Evolutionary conservation across 2,329 filamentous ascomycete species (phyloP).

Genomic region (Cucurbitaria berberidis): DNA sequence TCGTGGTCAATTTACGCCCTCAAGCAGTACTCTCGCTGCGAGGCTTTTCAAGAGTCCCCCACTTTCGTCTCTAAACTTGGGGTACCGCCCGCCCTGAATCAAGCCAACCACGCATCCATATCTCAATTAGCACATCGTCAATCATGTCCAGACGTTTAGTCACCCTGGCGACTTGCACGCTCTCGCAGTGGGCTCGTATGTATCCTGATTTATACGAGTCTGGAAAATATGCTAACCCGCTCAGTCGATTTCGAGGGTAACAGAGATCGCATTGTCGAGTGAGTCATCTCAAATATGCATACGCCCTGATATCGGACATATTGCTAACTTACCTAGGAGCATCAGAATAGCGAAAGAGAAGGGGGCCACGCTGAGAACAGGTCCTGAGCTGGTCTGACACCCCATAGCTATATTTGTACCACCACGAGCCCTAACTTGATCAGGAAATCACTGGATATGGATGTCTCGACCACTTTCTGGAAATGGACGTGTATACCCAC

Average conservation of each 20-base stretch:
- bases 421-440: background rate
- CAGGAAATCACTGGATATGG: conserved; percentile 38
- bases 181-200: background rate
- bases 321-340: background rate
- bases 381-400: conserved; percentile 48
- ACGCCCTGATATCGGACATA: background rate
- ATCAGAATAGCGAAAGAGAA: background rate
- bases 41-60: background rate
- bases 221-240: background rate
- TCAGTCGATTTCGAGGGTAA: background rate
- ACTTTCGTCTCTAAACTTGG: background rate
- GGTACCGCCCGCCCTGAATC: no score
- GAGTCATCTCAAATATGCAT: background rate
- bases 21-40: background rate
- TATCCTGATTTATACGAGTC: background rate
- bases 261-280: background rate
- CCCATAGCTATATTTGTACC: background rate
- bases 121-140: background rate
- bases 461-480: conserved; percentile 66
- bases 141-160: background rate
- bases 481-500: conserved; percentile 45
- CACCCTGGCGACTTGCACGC: background rate
- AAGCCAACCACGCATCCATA: background rate
- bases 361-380: conserved; percentile 19
- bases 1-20: background rate